Evolutionary conservation across 164 flowering plant species (phyloP).

Genomic region (Akebia trifoliata): DNA sequence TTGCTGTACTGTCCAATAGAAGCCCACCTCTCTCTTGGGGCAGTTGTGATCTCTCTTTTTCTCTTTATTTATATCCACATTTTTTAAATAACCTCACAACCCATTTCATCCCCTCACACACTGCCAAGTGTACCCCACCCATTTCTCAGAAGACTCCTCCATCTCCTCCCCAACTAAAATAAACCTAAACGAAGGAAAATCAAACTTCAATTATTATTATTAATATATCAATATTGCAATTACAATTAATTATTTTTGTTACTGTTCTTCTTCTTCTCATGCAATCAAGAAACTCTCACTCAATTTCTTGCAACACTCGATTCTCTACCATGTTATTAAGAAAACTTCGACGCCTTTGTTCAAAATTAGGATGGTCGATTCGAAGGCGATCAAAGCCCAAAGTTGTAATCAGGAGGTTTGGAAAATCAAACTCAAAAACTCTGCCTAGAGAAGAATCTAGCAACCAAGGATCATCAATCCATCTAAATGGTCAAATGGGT

Average conservation of each 20-base stretch:
- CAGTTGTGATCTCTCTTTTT: no score
- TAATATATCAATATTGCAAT: slow-evolving; percentile 4
- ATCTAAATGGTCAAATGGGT: slow-evolving; percentile 18
- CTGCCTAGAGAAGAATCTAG: slow-evolving; percentile 17
- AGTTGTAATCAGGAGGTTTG: slow-evolving; percentile 51
- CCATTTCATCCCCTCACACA: no score
- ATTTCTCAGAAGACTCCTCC: slow-evolving; percentile 14
- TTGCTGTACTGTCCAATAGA: slow-evolving; percentile 12
- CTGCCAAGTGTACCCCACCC: no score
- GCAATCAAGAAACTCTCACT: slow-evolving; percentile 2
- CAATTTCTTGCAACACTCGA: slow-evolving; percentile 10
- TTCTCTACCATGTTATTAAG: slow-evolving; percentile 35
- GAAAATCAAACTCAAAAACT: slow-evolving; percentile 27
- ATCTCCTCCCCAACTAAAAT: slow-evolving; percentile 12
- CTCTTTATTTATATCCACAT: no score
- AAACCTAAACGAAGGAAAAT: slow-evolving; percentile 16
- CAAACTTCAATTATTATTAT: slow-evolving; percentile 7
- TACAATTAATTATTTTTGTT: neutral
- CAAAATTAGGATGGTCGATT: slow-evolving; percentile 41
- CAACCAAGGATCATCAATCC: slow-evolving; percentile 8
- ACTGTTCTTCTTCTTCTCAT: slow-evolving; percentile 7
- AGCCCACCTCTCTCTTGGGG: no score
- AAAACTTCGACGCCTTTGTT: slow-evolving; percentile 44
- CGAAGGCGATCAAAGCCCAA: slow-evolving; percentile 46
- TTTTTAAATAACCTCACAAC: no score